phyloP scores from a whole-genome alignment of 305 asterid genomes.

The Andrographis paniculata region DNA sequence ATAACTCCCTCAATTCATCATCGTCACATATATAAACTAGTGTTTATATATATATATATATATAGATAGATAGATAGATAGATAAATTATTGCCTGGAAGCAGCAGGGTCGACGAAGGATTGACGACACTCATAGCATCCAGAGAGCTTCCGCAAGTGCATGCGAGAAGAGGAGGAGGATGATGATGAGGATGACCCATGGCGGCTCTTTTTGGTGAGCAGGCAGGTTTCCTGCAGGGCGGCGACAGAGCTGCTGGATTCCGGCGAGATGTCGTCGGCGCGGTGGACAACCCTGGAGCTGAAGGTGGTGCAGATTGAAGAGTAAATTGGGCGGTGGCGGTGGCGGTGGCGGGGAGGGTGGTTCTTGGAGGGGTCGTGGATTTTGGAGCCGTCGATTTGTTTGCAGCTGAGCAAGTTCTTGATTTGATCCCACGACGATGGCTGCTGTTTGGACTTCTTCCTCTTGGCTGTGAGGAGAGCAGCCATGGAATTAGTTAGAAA shows the following conservation, averaged over 20 bases:
- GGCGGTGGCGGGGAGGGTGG: constrained; percentile 32
- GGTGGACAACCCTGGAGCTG: constrained; percentile 59
- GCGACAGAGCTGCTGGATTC: constrained; percentile 39
- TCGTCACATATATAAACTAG: no score
- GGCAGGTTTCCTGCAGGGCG: constrained; percentile 52
- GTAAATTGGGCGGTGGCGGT: constrained; percentile 45
- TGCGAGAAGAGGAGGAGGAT: no score
- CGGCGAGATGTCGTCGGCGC: constrained; percentile 75
- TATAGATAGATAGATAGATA: no score
- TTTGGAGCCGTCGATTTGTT: constrained; percentile 46
- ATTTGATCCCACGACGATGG: constrained; percentile 80
- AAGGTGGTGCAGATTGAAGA: constrained; percentile 41
- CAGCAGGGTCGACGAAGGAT: constrained; percentile 56
- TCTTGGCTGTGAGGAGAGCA: constrained; percentile 25
- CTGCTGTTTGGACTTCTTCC: constrained; percentile 28
- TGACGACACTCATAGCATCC: constrained; percentile 91
- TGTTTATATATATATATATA: no score
- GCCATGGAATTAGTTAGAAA: constrained; percentile 28
- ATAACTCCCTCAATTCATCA: no score
- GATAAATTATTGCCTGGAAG: constrained; percentile 64
- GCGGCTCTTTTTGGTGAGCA: constrained; percentile 28
- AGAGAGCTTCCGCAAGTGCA: constrained; percentile 73
- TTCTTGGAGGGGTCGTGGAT: constrained; percentile 62
- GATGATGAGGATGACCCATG: constrained; percentile 27
- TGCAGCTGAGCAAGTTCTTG: constrained; percentile 74